A percentile compares a stretch with the other conserved stretches of the same genome.
phyloP scores from a whole-genome alignment of 2,329 filamentous ascomycete species.

The Neoarthrinium moseri region DNA sequence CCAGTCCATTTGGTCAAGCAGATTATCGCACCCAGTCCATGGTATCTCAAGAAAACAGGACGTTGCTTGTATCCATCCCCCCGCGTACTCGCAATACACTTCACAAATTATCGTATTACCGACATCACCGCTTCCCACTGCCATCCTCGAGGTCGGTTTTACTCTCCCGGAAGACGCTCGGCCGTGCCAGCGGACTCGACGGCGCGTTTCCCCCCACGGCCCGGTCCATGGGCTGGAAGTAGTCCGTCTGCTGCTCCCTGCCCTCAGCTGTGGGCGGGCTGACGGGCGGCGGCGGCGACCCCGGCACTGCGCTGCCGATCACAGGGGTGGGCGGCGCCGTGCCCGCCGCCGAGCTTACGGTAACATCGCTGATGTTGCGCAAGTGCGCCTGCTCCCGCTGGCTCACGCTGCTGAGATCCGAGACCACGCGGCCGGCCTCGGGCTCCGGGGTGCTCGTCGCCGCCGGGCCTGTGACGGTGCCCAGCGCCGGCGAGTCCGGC shows the following conservation, averaged over 20 bases:
- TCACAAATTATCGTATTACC: background rate
- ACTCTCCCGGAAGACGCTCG: slow-evolving; percentile 41
- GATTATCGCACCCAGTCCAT: background rate
- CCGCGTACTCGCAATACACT: too few relatives aligned
- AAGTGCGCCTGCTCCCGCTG: slow-evolving; percentile 37
- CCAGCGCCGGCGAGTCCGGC: slow-evolving; percentile 24
- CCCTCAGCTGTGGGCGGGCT: slow-evolving; percentile 25
- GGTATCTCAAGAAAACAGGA: too few relatives aligned
- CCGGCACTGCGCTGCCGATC: background rate
- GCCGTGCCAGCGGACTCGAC: slow-evolving; percentile 29
- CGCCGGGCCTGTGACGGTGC: slow-evolving; percentile 6
- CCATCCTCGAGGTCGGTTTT: slow-evolving; percentile 34
- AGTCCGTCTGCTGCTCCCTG: slow-evolving; percentile 17
- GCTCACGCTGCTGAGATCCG: slow-evolving; percentile 32
- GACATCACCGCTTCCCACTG: slow-evolving; percentile 1
- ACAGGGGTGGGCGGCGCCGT: slow-evolving; percentile 5
- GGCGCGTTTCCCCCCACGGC: slow-evolving; percentile 9
- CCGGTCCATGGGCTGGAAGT: slow-evolving; percentile 22
- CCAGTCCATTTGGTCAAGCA: background rate
- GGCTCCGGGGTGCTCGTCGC: background rate
- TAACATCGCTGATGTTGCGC: slow-evolving; percentile 40
- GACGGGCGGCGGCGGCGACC: slow-evolving; percentile 14
- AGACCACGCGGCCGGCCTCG: slow-evolving; percentile 32
- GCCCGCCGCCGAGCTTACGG: slow-evolving; percentile 31
- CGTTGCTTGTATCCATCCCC: too few relatives aligned